Base-by-base conservation (phyloP, 805 yeast genomes). In the Yamadazyma laniorum region DNA sequence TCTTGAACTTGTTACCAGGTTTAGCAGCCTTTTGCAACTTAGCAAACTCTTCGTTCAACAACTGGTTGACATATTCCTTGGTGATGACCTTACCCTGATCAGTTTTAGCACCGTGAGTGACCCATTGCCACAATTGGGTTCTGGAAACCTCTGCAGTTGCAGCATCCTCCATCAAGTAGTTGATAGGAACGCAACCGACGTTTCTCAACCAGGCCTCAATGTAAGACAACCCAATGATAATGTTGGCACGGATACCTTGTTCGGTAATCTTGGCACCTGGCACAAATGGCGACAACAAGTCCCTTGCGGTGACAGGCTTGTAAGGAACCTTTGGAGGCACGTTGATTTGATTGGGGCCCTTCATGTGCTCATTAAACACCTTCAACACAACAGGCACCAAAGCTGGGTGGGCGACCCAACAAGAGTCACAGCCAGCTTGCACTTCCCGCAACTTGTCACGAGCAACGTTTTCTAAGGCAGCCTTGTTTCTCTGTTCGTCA, bases 351-450 rank as follows among this genome's bases (percentile, higher is more conserved):
- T 85, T 85, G 48, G 90, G 86, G 26, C 91, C 85, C 49, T 85
- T 84, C 90, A 85, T 81, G 65, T 77, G 74, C 58, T 81, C 77
- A 57, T 80, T 75, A 65, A 85, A 85, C 15, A 84, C 85, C 53
- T 75, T 72, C 56, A 82, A 73, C 29, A 87, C 89, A 47, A 84
- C 76, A 13, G 82, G 74, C 18, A 85, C 85, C 58, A 85, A 70
- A 15, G 89, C 90, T 13, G 95, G 95, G 55, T 85, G 93, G 12
- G 91, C 91, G 56, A 85, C 85, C 95, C 95, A 85, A 42, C 91
- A 82, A 35, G 93, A 89, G 67, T 85, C 95, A 63, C 86, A 88
- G 34, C 93, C 93, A 39, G 84, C 82, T 35, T 70, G 63, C 33
- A 83, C 84, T 63, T 85, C 95, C 51, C 93, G 70, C 48, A 81